Evolutionary conservation across 2,329 filamentous ascomycete genomes (phyloP).

Genomic region (Lecanoromycetidae sp.): DNA sequence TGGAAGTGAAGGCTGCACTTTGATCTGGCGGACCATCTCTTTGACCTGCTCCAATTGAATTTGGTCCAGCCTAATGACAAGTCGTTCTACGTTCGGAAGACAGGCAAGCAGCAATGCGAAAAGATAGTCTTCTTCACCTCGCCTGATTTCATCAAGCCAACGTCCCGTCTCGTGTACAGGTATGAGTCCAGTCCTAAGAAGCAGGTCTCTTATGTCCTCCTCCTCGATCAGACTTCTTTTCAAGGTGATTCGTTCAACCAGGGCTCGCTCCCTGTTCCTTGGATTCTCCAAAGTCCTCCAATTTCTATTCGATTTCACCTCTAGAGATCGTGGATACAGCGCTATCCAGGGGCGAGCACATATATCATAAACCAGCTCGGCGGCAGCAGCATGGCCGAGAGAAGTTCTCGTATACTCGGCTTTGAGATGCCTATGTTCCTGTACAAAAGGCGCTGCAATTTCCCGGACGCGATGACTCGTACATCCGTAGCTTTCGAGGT

Average conservation of each 20-base stretch:
- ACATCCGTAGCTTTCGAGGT: slow-evolving; percentile 10
- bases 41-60: slow-evolving; percentile 14
- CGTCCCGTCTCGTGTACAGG: not conserved
- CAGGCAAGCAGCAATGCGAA: slow-evolving; percentile 14
- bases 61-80: slow-evolving; percentile 9
- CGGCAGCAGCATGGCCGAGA: slow-evolving; percentile 10
- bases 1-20: not conserved
- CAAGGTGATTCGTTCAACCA: slow-evolving; percentile 1
- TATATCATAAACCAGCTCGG: slow-evolving; percentile 14
- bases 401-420: slow-evolving; percentile 4
- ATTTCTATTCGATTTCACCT: slow-evolving; percentile 8
- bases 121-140: slow-evolving; percentile 13
- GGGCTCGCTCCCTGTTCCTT: slow-evolving; percentile 1
- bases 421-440: slow-evolving; percentile 10
- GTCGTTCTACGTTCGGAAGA: slow-evolving; percentile 8
- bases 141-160: slow-evolving; percentile 5
- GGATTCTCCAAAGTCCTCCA: slow-evolving; percentile 12
- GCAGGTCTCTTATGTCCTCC: slow-evolving; percentile 7
- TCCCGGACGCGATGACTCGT: slow-evolving; percentile 8
- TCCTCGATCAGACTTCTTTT: slow-evolving; percentile 1
- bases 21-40: slow-evolving; percentile 13
- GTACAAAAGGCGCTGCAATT: slow-evolving; percentile 8
- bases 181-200: slow-evolving; percentile 6
- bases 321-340: slow-evolving; percentile 11
- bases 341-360: slow-evolving; percentile 13